A percentile compares a stretch with the other conserved stretches of the same genome.
phyloP scores from a whole-genome alignment of 2,329 filamentous ascomycete species.

The Balansia obtecta region DNA sequence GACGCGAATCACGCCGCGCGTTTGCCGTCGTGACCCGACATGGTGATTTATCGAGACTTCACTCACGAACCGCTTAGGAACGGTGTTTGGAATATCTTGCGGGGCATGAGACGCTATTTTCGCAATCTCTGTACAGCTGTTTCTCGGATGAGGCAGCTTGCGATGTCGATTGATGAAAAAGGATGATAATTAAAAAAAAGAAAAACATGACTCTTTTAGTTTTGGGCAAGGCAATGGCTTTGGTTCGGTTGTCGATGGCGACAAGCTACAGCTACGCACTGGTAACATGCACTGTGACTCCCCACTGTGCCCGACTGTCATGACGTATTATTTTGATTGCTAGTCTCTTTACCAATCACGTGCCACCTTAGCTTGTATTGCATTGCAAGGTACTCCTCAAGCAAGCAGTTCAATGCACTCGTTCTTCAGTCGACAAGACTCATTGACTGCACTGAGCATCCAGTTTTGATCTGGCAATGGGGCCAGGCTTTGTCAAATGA shows the following conservation, averaged over 20 bases:
- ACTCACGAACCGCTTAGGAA: not conserved
- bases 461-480: not conserved
- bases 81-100: not conserved
- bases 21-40: not conserved
- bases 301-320: no score
- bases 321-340: no score
- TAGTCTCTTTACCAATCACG: no score
- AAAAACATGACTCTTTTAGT: not conserved
- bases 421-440: not conserved
- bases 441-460: not conserved
- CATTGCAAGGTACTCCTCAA: not conserved
- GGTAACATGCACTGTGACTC: no score
- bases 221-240: slow-evolving; percentile 5
- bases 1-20: not conserved
- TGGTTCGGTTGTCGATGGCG: slow-evolving; percentile 5
- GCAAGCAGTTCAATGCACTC: no score
- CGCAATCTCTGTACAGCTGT: not conserved
- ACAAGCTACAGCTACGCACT: no score
- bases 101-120: not conserved
- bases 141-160: not conserved
- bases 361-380: not conserved
- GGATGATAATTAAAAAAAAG: no score
- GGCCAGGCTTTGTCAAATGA: not conserved
- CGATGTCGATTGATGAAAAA: not conserved
- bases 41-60: not conserved